Percentiles rank a stretch among this genome's conserved stretches.
phyloP scores from a whole-genome alignment of 495 filamentous ascomycete genomes.

The Penicillium cinerascens region DNA sequence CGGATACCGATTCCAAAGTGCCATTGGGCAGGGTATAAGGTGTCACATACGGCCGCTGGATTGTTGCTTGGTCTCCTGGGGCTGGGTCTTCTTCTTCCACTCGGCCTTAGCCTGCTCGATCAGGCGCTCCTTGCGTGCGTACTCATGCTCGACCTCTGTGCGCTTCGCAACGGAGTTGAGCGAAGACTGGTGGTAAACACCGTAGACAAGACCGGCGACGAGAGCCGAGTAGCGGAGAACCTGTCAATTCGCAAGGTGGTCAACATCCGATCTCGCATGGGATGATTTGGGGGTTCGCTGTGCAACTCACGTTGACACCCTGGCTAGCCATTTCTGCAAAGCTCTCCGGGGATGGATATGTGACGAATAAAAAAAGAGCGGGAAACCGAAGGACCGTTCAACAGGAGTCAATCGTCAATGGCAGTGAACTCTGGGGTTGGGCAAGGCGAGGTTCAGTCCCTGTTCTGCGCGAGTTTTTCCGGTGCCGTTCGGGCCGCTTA shows the following conservation, averaged over 20 bases:
- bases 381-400: conserved; percentile 34
- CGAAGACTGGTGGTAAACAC: conserved; percentile 80
- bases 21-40: background rate
- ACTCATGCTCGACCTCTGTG: conserved; percentile 68
- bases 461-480: conserved; percentile 52
- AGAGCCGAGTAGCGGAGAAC: conserved; percentile 94
- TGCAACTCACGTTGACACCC: conserved; percentile 49
- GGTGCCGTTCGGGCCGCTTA: conserved; percentile 45
- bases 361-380: conserved; percentile 20
- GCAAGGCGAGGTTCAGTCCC: conserved; percentile 42
- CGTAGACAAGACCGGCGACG: conserved; percentile 83
- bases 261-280: conserved; percentile 19
- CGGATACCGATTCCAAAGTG: background rate
- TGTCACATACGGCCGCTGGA: conserved; percentile 57
- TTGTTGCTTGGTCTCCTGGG: conserved; percentile 45
- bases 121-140: conserved; percentile 78
- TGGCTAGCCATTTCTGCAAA: conserved; percentile 45
- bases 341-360: conserved; percentile 22
- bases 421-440: conserved; percentile 35
- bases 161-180: conserved; percentile 65
- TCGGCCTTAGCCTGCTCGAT: conserved; percentile 89
- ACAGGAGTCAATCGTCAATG: conserved; percentile 43
- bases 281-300: conserved; percentile 12
- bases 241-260: conserved; percentile 46
- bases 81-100: conserved; percentile 71